Evolutionary conservation across 371 early-diverging fungal genomes (phyloP).

Genomic region (Conidiobolus incongruus): DNA sequence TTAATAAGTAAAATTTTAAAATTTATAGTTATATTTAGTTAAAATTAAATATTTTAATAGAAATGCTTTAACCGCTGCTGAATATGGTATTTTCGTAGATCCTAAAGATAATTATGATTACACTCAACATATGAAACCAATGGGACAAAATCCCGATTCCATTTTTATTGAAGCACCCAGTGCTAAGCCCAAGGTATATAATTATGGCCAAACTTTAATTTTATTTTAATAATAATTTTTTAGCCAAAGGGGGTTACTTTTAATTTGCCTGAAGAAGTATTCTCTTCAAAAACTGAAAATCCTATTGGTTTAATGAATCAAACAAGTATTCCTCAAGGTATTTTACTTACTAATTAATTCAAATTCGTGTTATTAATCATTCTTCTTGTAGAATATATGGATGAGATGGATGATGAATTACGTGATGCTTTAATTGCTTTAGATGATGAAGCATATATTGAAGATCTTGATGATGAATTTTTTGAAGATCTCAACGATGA

Average conservation of each 20-base stretch:
- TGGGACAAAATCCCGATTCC: conserved; percentile 54
- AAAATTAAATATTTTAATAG: conserved; percentile 15
- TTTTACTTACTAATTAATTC: background rate
- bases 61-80: conserved; percentile 43
- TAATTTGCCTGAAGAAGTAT: conserved; percentile 43
- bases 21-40: no score
- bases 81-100: conserved; percentile 59
- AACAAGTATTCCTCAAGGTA: conserved; percentile 15
- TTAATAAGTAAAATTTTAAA: no score
- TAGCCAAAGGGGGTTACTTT: conserved; percentile 8
- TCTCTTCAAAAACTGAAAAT: conserved; percentile 43
- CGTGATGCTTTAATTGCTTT: conserved; percentile 77
- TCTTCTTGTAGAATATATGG: conserved; percentile 23
- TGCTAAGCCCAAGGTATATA: conserved; percentile 13
- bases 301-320: conserved; percentile 18
- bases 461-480: conserved; percentile 52
- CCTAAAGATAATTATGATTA: conserved; percentile 88
- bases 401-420: conserved; percentile 43
- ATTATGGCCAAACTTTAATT: conserved; percentile 2
- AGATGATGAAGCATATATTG: conserved; percentile 69
- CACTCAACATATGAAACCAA: conserved; percentile 66
- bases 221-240: background rate
- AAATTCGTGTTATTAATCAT: background rate
- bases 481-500: conserved; percentile 32
- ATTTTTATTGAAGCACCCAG: conserved; percentile 51